Evolutionary conservation across 83 land plant species (phyloP), one percentile per base, ranked within the genome.

Genomic region (Isoetes engelmannii): DNA sequence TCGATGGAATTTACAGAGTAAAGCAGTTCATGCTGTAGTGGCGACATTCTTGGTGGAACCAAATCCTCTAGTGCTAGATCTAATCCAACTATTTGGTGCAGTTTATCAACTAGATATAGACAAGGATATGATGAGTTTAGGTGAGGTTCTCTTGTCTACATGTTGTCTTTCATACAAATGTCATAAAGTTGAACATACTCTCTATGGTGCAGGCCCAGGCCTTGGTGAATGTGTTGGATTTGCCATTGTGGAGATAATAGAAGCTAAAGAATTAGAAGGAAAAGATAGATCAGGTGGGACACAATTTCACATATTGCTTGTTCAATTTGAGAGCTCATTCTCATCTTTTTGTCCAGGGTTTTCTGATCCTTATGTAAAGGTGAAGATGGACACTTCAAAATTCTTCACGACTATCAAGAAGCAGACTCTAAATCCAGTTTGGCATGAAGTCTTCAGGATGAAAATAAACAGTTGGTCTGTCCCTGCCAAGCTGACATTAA

Each of bases 331-430:
- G 28, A 19, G 72, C 44, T 61, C 4, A 71, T 48, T 10, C 21
- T n/a, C 19, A 1, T 43, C 4, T 12, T 18, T 57, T 13, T 65
- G 19, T 17, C 7, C 51, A 74, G 79, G 79, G 18, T 70, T 63
- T 48, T 63, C 79, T 41, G 79, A 76, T 70, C 79, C 79, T 53
- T 76, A 76, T 47, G 75, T 76, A 21, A 76, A 63, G 67, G 64
- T 76, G 4, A 64, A 75, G 6, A 53, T 63, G 67, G 75, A 51
- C n/a, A 63, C 64, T 4, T 7, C 44, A 37, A 76, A 56, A 42
- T 76, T 76, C 56, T 70, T 56, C 43, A 70, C 79, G 8, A 47
- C 77, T 47, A 48, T 63, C 12, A 63, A 65, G 50, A 76, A 76
- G 61, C 79, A 76, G 43, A 76, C 79, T 19, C 50, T 76, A 4